Percentiles rank a stretch among this genome's conserved stretches.
phyloP scores from a whole-genome alignment of 108 stramenopile genomes.

The Bacterosira constricta region DNA sequence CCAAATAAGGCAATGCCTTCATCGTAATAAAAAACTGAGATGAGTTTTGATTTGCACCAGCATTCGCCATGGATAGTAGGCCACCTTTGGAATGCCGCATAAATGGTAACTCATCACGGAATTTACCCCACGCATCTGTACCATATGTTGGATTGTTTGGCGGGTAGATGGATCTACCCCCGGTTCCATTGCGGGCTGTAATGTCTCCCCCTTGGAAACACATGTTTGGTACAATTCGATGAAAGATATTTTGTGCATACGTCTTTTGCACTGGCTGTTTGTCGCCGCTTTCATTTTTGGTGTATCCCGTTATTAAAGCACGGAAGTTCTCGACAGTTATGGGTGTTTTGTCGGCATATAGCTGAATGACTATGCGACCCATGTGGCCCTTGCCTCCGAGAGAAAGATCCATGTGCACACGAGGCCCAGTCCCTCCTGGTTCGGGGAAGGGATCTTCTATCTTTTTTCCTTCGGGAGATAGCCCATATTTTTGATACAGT shows the following conservation, averaged over 20 bases:
- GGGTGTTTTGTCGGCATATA: constrained; percentile 81
- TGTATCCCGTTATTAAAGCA: constrained; percentile 79
- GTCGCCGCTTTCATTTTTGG: constrained; percentile 45
- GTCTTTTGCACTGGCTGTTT: constrained; percentile 7
- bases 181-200: constrained; percentile 80
- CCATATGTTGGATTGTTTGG: constrained; percentile 16
- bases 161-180: constrained; percentile 79
- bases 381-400: constrained; percentile 58
- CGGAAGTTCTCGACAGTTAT: constrained; percentile 91
- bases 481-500: constrained; percentile 54
- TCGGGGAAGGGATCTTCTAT: background rate
- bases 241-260: constrained; percentile 53
- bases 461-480: background rate
- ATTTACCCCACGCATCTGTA: constrained; percentile 69
- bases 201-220: constrained; percentile 85
- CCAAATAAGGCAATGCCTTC: constrained; percentile 50
- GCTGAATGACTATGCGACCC: constrained; percentile 76
- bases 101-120: constrained; percentile 67
- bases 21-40: constrained; percentile 85
- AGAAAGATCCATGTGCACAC: constrained; percentile 56
- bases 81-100: constrained; percentile 70
- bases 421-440: constrained; percentile 7
- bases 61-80: constrained; percentile 82
- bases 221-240: constrained; percentile 78
- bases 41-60: constrained; percentile 74